phyloP scores from a whole-genome alignment of 1,284 basidiomycete species.

The Fereydounia khargensis region DNA sequence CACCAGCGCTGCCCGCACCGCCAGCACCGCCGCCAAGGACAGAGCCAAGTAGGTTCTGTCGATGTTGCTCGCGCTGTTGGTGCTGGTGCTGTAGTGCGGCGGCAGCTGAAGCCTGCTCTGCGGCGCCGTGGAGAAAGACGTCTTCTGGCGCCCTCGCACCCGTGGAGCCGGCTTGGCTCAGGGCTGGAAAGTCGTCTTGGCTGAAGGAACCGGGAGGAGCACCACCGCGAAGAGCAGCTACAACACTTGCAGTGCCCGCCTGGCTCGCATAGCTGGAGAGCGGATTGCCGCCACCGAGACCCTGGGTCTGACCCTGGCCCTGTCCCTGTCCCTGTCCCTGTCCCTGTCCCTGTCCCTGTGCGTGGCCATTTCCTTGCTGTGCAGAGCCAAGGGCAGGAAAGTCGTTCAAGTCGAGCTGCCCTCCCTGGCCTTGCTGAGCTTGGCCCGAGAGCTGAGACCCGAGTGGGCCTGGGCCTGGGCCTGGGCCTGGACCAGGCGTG shows the following conservation, averaged over 20 bases:
- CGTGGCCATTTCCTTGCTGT: conserved; percentile 2
- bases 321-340: conserved; percentile 28
- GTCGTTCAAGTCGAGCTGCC: conserved; percentile 39
- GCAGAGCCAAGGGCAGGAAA: conserved; percentile 39
- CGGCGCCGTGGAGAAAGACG: conserved; percentile 25
- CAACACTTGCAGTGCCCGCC: conserved; percentile 30
- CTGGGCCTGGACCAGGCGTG: conserved; percentile 23
- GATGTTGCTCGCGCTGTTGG: conserved; percentile 42
- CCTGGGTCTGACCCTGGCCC: conserved; percentile 21
- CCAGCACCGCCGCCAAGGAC: conserved; percentile 19
- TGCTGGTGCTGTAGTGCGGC: conserved; percentile 49
- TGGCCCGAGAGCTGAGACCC: too few species aligned
- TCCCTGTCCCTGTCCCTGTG: conserved; percentile 26
- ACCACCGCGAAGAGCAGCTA: conserved; percentile 20
- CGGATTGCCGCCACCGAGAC: conserved; percentile 8
- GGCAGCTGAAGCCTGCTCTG: conserved; percentile 47
- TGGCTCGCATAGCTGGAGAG: conserved; percentile 46
- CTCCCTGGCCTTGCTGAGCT: conserved; percentile 24
- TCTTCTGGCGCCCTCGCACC: conserved; percentile 24
- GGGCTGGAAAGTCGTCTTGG: conserved; percentile 53
- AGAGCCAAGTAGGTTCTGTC: conserved; percentile 30
- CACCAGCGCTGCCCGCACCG: too few species aligned
- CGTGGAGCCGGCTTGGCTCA: conserved; percentile 30
- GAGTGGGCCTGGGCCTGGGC: neutral
- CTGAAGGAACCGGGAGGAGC: conserved; percentile 36